Base-by-base conservation (phyloP, 805 yeast genomes). In the Myxozyma geophila region DNA sequence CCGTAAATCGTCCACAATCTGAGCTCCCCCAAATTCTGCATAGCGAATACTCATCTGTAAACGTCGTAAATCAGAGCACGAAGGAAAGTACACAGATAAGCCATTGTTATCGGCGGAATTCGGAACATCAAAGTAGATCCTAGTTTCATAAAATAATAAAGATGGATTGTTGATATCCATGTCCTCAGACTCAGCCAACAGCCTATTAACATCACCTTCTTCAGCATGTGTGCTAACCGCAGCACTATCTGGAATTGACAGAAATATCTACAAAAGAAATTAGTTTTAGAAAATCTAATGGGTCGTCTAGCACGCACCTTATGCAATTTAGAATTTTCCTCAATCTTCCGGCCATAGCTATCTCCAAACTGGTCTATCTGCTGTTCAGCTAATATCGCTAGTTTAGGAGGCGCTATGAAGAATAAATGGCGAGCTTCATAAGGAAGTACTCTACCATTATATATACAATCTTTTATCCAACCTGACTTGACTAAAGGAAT, bases 381-480 rank as follows among this genome's bases (percentile, higher is more conserved):
- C 1, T 60, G 60, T 2, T 49, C 13, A 3, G 82, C 74, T 2
- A 63, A 59, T 0, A 66, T 66, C 19, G 70, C 54, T 23, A 79
- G 66, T 0, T 59, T 63, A 2, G 76, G 72, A 60, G 77, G 72
- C 5, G 79, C 77, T 1, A 81, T 83, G 55, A 68, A 70, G 33
- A 82, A 81, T 44, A 87, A 77, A 70, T 90, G 87, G 21, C 74
- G 71, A 0, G 90, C 88, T 68, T 89, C 96, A 7, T 88, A 68
- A 1, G 80, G 81, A 0, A 90, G 74, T 1, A 85, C 52, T 1
- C 69, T 57, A 1, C 73, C 70, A 13, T 77, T 72, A 17, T 73
- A 70, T 1, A 89, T 76, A 69, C 95, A 85, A 67, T 89, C 92
- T 51, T 85, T 78, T 6, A 90, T 73, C 96, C 97, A 93, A 37